phyloP scores from a whole-genome alignment of 2,329 filamentous ascomycete genomes.

The Tolypocladium pustulatum region DNA sequence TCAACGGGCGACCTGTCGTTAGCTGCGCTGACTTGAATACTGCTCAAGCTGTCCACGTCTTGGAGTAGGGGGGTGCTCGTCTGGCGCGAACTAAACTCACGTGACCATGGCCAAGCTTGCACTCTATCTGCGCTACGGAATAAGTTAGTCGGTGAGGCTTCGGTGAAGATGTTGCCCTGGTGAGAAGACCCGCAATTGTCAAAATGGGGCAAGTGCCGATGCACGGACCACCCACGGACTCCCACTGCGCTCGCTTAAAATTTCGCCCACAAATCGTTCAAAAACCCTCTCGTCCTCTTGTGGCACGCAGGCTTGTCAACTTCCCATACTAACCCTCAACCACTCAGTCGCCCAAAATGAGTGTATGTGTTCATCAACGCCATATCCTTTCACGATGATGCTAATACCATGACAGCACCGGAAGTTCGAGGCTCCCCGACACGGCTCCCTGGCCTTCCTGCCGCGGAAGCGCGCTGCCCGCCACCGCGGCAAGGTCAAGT shows the following conservation, averaged over 20 bases:
- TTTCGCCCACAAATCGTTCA: conserved; percentile 25
- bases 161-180: conserved; percentile 7
- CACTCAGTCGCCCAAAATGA: conserved; percentile 28
- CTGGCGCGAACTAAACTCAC: background rate
- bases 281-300: conserved; percentile 14
- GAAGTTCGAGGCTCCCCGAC: conserved; percentile 76
- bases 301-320: conserved; percentile 21
- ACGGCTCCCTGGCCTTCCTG: conserved; percentile 84
- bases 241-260: conserved; percentile 24
- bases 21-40: too few species aligned
- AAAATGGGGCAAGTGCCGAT: conserved; percentile 3
- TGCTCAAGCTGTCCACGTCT: too few species aligned
- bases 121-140: background rate
- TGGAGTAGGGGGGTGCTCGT: background rate
- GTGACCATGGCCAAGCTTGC: background rate
- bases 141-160: background rate
- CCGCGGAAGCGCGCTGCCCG: conserved; percentile 87
- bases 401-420: conserved; percentile 30
- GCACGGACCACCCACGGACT: conserved; percentile 15
- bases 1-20: background rate
- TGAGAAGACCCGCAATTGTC: background rate
- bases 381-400: background rate
- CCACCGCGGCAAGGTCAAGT: conserved; percentile 97
- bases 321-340: conserved; percentile 25
- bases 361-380: conserved; percentile 21